A percentile compares a stretch with the other conserved stretches of the same genome.
Evolutionary conservation across 1,284 basidiomycete genomes (phyloP).

Genomic region (Heterobasidion parviporum): DNA sequence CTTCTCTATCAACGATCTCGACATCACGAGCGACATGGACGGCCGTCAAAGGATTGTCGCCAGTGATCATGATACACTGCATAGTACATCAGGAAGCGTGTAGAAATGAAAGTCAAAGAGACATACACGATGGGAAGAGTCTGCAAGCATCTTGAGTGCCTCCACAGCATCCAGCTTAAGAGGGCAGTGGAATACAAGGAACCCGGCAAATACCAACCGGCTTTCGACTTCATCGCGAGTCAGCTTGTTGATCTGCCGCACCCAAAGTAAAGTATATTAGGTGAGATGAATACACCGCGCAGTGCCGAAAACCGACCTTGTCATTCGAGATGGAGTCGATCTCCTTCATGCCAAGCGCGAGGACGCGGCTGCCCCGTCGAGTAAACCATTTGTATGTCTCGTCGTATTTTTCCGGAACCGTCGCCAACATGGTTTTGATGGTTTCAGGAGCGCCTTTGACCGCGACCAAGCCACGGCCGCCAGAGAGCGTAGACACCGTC

Average conservation of each 20-base stretch:
- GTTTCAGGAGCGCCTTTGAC: constrained; percentile 97
- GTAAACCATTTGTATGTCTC: constrained; percentile 93
- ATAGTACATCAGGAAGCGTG: background rate
- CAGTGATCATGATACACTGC: constrained; percentile 95
- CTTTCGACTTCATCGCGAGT: constrained; percentile 75
- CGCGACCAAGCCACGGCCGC: constrained; percentile 44
- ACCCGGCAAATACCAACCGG: constrained; percentile 75
- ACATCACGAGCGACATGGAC: constrained; percentile 91
- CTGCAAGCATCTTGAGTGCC: constrained; percentile 84
- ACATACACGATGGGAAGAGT: constrained; percentile 87
- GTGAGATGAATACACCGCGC: background rate
- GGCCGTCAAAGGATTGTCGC: constrained; percentile 93
- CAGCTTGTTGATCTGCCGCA: constrained; percentile 72
- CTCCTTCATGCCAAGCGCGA: constrained; percentile 84
- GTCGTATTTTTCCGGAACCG: constrained; percentile 76
- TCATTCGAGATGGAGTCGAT: constrained; percentile 60
- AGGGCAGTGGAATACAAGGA: constrained; percentile 95
- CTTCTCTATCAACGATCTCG: constrained; percentile 91
- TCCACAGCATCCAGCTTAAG: constrained; percentile 89
- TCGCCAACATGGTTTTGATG: constrained; percentile 76
- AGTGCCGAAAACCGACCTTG: constrained; percentile 36
- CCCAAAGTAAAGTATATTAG: background rate
- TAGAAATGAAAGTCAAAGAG: background rate
- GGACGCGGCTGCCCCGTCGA: constrained; percentile 81
- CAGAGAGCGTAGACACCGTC: constrained; percentile 70